Conservation (phyloP, 2,329 filamentous ascomycete species). For the Nothopassalora personata region DNA sequence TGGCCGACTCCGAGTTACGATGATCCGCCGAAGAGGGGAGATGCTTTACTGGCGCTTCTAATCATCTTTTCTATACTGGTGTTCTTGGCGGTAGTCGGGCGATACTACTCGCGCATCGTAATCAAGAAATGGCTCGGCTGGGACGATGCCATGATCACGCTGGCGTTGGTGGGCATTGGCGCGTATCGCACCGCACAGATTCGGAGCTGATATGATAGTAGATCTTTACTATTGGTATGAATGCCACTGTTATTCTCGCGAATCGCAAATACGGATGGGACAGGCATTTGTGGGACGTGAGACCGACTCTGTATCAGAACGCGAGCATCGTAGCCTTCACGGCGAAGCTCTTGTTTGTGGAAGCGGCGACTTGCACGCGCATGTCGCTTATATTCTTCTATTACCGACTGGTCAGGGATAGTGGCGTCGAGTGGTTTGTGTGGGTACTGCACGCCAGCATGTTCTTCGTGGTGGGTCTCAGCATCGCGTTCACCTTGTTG, state of each 20-base stretch:
- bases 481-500: slow-evolving; percentile 36
- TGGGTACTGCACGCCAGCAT: slow-evolving; percentile 38
- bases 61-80: slow-evolving; percentile 36
- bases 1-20: slow-evolving; percentile 41
- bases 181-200: background rate
- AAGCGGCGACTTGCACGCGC: slow-evolving; percentile 40
- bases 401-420: slow-evolving; percentile 41
- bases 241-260: slow-evolving; percentile 38
- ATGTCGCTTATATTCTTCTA: slow-evolving; percentile 44
- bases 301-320: slow-evolving; percentile 16
- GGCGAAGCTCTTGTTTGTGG: slow-evolving; percentile 40
- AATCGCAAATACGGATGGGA: slow-evolving; percentile 40
- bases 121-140: slow-evolving; percentile 41
- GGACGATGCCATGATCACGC: slow-evolving; percentile 31
- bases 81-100: slow-evolving; percentile 32
- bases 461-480: slow-evolving; percentile 34
- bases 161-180: background rate
- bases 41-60: slow-evolving; percentile 38
- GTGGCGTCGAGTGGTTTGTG: slow-evolving; percentile 36
- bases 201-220: background rate
- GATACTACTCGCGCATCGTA: slow-evolving; percentile 38
- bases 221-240: slow-evolving; percentile 34
- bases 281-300: slow-evolving; percentile 41
- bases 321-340: slow-evolving; percentile 38
- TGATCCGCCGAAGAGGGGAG: slow-evolving; percentile 38